Percentiles rank a stretch among this genome's conserved stretches.
Conservation (phyloP, 805 yeast genomes). For the Candida maesae region DNA sequence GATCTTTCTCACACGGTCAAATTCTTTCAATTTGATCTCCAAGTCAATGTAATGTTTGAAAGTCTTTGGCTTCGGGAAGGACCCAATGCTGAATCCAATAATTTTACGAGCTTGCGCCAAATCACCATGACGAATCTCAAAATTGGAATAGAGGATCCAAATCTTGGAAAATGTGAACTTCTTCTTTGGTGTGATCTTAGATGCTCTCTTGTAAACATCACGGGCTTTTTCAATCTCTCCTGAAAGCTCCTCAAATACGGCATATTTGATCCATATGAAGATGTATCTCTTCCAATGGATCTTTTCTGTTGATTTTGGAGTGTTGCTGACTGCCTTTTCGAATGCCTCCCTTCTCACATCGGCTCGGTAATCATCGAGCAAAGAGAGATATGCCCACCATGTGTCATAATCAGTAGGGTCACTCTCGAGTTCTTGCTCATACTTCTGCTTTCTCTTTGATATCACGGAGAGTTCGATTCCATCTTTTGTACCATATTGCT, state of each 20-base stretch:
- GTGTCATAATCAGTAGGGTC: conserved; percentile 62
- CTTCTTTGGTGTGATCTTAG: conserved; percentile 48
- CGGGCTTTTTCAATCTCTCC: conserved; percentile 45
- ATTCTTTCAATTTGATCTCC: conserved; percentile 68
- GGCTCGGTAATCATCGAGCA: conserved; percentile 40
- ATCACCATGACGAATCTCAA: conserved; percentile 61
- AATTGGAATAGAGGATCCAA: conserved; percentile 71
- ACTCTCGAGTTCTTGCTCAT: conserved; percentile 43
- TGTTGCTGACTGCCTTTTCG: conserved; percentile 39
- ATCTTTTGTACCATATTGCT: conserved; percentile 53
- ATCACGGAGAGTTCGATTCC: conserved; percentile 51
- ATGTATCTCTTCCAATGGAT: conserved; percentile 65
- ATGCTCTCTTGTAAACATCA: conserved; percentile 44
- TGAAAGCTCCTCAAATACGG: conserved; percentile 55
- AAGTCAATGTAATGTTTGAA: conserved; percentile 62
- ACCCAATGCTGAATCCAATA: conserved; percentile 70
- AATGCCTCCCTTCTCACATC: conserved; percentile 34
- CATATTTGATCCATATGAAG: conserved; percentile 64
- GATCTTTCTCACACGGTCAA: conserved; percentile 72
- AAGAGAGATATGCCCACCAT: conserved; percentile 75
- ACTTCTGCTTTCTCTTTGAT: conserved; percentile 50
- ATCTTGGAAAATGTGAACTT: conserved; percentile 63
- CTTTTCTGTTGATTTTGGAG: conserved; percentile 37
- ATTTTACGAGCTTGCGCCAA: conserved; percentile 57
- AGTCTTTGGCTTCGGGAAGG: conserved; percentile 54